Evolutionary conservation across 2,329 filamentous ascomycete genomes (phyloP), one percentile per base, ranked within the genome.

Genomic region (Ophidiomyces ophidiicola): DNA sequence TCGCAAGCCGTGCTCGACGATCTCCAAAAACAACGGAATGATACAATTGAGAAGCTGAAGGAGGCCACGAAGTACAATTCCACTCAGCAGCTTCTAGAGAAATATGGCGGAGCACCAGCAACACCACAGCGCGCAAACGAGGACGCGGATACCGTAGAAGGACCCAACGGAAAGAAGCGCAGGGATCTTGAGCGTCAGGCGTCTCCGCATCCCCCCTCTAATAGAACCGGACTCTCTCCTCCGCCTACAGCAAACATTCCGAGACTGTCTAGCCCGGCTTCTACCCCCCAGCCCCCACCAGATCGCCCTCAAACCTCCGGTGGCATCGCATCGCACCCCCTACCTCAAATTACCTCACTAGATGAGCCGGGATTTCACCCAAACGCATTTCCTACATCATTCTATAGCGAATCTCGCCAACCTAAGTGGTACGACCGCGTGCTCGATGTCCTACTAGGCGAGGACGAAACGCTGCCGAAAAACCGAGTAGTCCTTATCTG

Each of bases 41-140:
- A 77, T 51, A 94, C 87, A 1, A 96, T 98, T 48, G 81, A 93
- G 57, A 87, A 87, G 62, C 75, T 98, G 46, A 98, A 98, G 63
- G 78, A 81, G 43, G 87, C 87, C 18, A 98, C 90, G 23, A 94
- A 83, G 59, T 98, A 94, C 64, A 84, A 96, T 61, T 90, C 87
- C 21, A 98, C 90, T 1, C 76, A 92, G 53, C 78, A 94, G 56
- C 64, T 98, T 44, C 73, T 98, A 7, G 84, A 96, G 53, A 98
- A 96, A 53, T 98, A 98, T 58, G 87, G 86, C 24, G 82, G 76
- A 6, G 66, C 69, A 14, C 75, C 78, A 45, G 64, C 69, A 14
- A 60, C 60, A 26, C 46, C 17, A 15, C 30, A 48, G 11, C 44
- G 50, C 2, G 47, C 44, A 14, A 40, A 52, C 40, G 51, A 60